phyloP scores from a whole-genome alignment of 2,329 filamentous ascomycete species.

The Mycosphaerelloides madeirae region DNA sequence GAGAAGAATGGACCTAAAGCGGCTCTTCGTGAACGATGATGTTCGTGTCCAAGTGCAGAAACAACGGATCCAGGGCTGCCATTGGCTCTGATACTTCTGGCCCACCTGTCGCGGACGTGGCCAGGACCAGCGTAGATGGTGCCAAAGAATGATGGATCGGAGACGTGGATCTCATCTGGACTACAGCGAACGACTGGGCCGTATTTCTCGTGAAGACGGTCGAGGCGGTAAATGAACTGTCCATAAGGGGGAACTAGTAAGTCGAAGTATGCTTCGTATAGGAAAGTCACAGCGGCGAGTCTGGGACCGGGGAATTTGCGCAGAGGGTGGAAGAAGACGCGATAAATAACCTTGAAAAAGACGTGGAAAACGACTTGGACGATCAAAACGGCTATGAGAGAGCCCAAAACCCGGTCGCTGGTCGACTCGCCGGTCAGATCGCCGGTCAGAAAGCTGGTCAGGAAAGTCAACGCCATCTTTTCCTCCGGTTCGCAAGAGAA shows the following conservation, averaged over 20 bases:
- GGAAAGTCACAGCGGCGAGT: conserved; percentile 30
- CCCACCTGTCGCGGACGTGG: conserved; percentile 5
- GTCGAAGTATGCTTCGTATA: conserved; percentile 13
- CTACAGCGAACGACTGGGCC: conserved; percentile 10
- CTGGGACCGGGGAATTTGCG: conserved; percentile 32
- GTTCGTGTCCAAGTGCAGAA: conserved; percentile 1
- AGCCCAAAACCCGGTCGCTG: too few relatives aligned
- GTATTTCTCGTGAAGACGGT: conserved; percentile 6
- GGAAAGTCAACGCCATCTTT: too few relatives aligned
- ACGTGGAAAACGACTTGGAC: too few relatives aligned
- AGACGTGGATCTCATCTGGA: conserved; percentile 8
- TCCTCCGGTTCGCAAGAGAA: too few relatives aligned
- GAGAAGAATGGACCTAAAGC: conserved; percentile 10
- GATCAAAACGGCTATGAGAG: too few relatives aligned
- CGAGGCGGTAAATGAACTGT: conserved; percentile 4
- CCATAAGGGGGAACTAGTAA: conserved; percentile 3
- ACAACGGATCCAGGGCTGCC: conserved; percentile 1
- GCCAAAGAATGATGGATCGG: conserved; percentile 7
- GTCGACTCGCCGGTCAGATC: too few relatives aligned
- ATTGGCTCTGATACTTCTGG: conserved; percentile 5
- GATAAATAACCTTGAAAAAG: conserved; percentile 17
- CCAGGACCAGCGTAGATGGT: conserved; percentile 3
- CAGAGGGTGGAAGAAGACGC: conserved; percentile 31
- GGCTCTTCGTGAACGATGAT: conserved; percentile 3
- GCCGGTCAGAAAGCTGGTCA: too few relatives aligned